A percentile compares a stretch with the other conserved stretches of the same genome.
These are phyloP conservation scores for Fusarium begoniae DNA, from an alignment of 2,329 filamentous ascomycete genomes.

Conservation along the genomic window DNA sequence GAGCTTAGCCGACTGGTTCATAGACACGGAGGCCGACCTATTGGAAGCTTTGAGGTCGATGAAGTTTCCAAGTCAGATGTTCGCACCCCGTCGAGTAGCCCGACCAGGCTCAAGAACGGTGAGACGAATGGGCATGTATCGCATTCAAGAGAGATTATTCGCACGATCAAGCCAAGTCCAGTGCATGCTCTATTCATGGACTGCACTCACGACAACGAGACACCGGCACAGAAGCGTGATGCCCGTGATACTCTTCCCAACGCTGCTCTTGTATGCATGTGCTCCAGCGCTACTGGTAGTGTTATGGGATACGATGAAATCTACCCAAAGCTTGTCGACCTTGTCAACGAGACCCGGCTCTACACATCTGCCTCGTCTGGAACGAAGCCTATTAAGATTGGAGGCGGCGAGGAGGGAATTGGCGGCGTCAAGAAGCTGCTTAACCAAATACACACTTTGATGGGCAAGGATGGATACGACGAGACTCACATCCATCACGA, in stretches of 20 bases:
- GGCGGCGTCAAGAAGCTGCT: constrained; percentile 90
- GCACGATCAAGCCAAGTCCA: constrained; percentile 84
- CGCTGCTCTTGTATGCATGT: constrained; percentile 95
- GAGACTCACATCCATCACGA: constrained; percentile 98
- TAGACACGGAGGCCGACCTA: constrained; percentile 89
- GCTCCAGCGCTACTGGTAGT: constrained; percentile 90
- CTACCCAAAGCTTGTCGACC: constrained; percentile 90
- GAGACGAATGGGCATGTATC: constrained; percentile 44
- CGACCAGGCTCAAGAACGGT: constrained; percentile 37
- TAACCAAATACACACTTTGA: constrained; percentile 92
- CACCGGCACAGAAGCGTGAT: constrained; percentile 93
- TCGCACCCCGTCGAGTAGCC: constrained; percentile 46
- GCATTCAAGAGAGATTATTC: constrained; percentile 71
- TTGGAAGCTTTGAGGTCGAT: constrained; percentile 97
- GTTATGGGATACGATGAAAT: constrained; percentile 99
- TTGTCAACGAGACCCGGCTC: constrained; percentile 86
- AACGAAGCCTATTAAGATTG: constrained; percentile 65
- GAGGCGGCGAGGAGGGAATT: constrained; percentile 82
- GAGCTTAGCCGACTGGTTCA: constrained; percentile 95
- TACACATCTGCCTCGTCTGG: constrained; percentile 83
- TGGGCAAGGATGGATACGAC: constrained; percentile 94
- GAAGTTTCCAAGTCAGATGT: constrained; percentile 74
- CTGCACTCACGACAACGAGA: constrained; percentile 98
- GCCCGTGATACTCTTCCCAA: constrained; percentile 94
- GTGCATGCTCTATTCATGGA: constrained; percentile 98